These are phyloP conservation scores for Aspergillus uvarum DNA, from an alignment of 2,329 filamentous ascomycete species.

Conservation along the genomic window DNA sequence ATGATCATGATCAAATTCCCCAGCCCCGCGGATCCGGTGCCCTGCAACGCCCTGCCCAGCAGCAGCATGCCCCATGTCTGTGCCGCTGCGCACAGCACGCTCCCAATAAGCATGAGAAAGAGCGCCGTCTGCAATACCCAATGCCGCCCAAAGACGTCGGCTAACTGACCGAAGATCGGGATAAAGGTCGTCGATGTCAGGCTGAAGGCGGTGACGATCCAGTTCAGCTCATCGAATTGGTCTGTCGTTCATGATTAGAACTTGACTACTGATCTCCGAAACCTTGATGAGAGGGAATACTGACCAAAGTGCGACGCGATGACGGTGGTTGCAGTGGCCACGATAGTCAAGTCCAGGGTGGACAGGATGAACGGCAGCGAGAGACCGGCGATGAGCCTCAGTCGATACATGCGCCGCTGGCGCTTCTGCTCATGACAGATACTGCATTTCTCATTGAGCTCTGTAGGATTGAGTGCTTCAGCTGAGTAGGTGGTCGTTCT, in stretches of 20 bases:
- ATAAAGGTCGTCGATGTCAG: slow-evolving; percentile 67
- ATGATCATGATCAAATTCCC: slow-evolving; percentile 62
- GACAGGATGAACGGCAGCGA: slow-evolving; percentile 62
- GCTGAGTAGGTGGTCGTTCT: background rate
- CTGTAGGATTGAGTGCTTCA: background rate
- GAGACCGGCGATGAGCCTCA: slow-evolving; percentile 60
- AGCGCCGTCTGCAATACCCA: slow-evolving; percentile 58
- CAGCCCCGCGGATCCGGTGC: slow-evolving; percentile 61
- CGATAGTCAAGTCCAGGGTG: slow-evolving; percentile 64
- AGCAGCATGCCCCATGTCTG: slow-evolving; percentile 59
- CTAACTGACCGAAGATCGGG: slow-evolving; percentile 63
- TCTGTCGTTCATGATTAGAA: slow-evolving; percentile 30
- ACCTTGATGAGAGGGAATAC: slow-evolving; percentile 11
- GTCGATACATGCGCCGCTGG: slow-evolving; percentile 49
- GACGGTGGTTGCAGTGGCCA: slow-evolving; percentile 59
- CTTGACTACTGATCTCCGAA: background rate
- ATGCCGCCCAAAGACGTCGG: slow-evolving; percentile 66
- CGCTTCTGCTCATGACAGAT: slow-evolving; percentile 36
- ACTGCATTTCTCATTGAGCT: slow-evolving; percentile 7
- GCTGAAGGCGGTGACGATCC: slow-evolving; percentile 69
- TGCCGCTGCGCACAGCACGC: slow-evolving; percentile 60
- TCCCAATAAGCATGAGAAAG: slow-evolving; percentile 59
- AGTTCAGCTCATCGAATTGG: slow-evolving; percentile 61
- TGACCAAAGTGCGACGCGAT: slow-evolving; percentile 65
- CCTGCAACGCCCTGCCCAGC: slow-evolving; percentile 63